Base-by-base conservation (phyloP, 2,329 filamentous ascomycete genomes). In the Pestalotiopsis sp. region DNA sequence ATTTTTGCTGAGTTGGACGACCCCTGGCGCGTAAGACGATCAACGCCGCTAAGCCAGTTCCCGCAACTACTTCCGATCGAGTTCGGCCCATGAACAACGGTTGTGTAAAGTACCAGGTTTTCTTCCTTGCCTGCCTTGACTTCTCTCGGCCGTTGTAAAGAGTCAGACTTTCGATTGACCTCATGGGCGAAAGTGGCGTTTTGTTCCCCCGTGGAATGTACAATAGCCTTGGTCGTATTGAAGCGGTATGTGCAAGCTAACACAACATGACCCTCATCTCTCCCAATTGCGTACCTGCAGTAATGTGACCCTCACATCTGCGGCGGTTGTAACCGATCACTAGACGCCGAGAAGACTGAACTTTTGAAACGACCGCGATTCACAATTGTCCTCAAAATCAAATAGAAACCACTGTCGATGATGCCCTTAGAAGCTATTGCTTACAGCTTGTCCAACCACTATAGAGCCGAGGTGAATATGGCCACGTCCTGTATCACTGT, bases 21-120 rank as follows among this genome's bases (percentile, higher is more conserved):
- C 59, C 59, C 59, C 59, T 36, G 31, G 59, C 59, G 59, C 59
- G 45, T 61, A 61, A 61, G 25, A 61, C 12, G 27, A 61, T 17
- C 45, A n/a, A 11, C 14, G 59, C 59, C 59, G 17, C 59, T 61
- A 61, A 20, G n/a, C 59, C 59, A 14, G 4, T 36, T 61, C 27
- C 17, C 36, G 59, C 27, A 61, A 14, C 36, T 27, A n/a, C 31
- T 59, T 36, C 59, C 59, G 59, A 61, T 20, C 36, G n/a, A 23
- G 25, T 61, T 61, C 17, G 23, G 57, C 14, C 25, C 20, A 13
- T 36, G 45, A 52, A 17, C 25, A 17, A 61, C 17, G 27, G 17
- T 61, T 61, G 25, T 17, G 27, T 7, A 31, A 36, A 25, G 59
- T 36, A 39, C 59, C 25, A 20, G 59, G 59, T 61, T n/a, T 36